phyloP scores from a whole-genome alignment of 768 basidiomycete genomes.

The Filobasidium wieringae region DNA sequence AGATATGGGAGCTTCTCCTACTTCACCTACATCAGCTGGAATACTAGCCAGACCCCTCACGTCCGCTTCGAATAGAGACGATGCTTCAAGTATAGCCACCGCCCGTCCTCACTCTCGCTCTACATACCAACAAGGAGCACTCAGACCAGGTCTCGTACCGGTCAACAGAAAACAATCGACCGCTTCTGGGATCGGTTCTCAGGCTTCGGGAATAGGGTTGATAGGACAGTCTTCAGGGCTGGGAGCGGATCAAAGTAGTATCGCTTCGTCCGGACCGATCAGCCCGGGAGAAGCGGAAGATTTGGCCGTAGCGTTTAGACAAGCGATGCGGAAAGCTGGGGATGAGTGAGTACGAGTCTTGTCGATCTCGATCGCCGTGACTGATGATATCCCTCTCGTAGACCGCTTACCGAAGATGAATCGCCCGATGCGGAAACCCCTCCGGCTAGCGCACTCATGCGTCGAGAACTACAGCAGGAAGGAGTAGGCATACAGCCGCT shows the following conservation, averaged over 20 bases:
- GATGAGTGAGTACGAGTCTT: constrained; percentile 3
- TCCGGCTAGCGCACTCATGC: background rate
- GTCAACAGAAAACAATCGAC: background rate
- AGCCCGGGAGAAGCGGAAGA: constrained; percentile 55
- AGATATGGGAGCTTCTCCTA: too few relatives aligned
- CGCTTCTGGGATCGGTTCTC: background rate
- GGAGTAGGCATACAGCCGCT: constrained; percentile 11
- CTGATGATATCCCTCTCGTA: background rate
- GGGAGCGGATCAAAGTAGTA: background rate
- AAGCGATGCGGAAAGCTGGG: constrained; percentile 76
- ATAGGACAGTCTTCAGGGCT: background rate
- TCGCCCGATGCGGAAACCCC: constrained; percentile 1
- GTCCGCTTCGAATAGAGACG: background rate
- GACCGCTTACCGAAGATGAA: constrained; percentile 9
- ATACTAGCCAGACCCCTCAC: background rate
- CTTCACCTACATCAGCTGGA: background rate
- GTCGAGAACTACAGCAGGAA: constrained; percentile 4
- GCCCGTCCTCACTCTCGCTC: background rate
- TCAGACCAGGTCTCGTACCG: background rate
- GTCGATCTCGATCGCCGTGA: background rate
- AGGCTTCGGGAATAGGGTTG: background rate
- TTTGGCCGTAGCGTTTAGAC: constrained; percentile 84
- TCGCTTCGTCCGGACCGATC: constrained; percentile 1
- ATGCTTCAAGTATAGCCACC: background rate
- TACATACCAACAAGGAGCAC: background rate